phyloP scores from a whole-genome alignment of 805 yeast genomes.

The Monosporozyma aerobia region DNA sequence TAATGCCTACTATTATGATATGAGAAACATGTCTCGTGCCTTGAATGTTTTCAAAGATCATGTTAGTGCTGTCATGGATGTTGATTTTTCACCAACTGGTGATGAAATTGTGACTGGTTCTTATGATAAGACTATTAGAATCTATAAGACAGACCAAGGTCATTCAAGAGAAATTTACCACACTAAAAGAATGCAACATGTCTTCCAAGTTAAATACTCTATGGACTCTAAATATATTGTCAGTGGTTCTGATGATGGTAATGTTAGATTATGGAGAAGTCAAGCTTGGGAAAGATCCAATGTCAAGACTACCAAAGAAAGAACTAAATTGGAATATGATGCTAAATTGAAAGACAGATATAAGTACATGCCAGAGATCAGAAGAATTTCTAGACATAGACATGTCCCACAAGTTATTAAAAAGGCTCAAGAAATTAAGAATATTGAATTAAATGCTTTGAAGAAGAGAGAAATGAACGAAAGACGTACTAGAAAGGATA shows the following conservation, averaged over 20 bases:
- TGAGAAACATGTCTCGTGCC: conserved; percentile 81
- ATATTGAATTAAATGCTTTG: conserved; percentile 58
- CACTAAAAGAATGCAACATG: conserved; percentile 95
- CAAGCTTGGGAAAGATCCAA: conserved; percentile 76
- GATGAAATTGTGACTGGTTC: conserved; percentile 92
- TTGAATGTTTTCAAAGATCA: conserved; percentile 87
- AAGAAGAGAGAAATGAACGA: conserved; percentile 78
- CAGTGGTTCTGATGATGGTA: conserved; percentile 94
- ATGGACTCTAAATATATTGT: conserved; percentile 84
- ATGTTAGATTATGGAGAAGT: conserved; percentile 88
- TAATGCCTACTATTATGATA: conserved; percentile 89
- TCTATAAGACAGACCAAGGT: conserved; percentile 67
- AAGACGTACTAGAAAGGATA: conserved; percentile 63
- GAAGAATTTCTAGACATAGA: conserved; percentile 82
- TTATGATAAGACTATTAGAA: conserved; percentile 85
- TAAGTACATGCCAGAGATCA: conserved; percentile 94
- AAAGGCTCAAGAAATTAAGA: conserved; percentile 81
- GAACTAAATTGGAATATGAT: conserved; percentile 81
- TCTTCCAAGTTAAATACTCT: conserved; percentile 72
- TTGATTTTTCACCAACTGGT: conserved; percentile 95
- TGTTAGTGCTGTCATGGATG: conserved; percentile 89
- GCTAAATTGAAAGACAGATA: conserved; percentile 84
- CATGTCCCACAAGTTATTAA: conserved; percentile 83
- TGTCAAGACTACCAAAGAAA: conserved; percentile 70
- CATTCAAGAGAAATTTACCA: conserved; percentile 94